Evolutionary conservation across 768 basidiomycete genomes (phyloP).

Genomic region (Phanerodontia chrysosporium): DNA sequence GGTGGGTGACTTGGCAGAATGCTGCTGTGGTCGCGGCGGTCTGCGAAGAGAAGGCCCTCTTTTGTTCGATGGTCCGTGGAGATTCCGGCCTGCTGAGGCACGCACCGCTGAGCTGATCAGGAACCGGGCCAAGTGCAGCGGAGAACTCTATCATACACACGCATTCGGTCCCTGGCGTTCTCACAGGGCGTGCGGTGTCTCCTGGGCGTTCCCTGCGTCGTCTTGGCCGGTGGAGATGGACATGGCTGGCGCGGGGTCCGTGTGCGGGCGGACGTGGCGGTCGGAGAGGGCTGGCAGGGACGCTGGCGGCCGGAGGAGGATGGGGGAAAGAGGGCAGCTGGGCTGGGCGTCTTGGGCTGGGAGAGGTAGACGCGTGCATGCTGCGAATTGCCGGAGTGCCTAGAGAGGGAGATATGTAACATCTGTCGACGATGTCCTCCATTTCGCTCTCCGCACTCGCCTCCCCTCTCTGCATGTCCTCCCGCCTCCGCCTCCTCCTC

Average conservation of each 20-base stretch:
- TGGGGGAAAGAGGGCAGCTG: too few relatives aligned
- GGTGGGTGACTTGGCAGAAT: not conserved
- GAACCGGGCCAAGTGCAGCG: not conserved
- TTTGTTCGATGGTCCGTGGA: constrained; percentile 22
- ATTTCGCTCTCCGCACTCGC: constrained; percentile 11
- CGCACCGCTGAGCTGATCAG: constrained; percentile 6
- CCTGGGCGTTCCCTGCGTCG: not conserved
- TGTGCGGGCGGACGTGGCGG: too few relatives aligned
- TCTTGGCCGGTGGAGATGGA: not conserved
- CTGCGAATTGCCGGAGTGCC: constrained; percentile 12
- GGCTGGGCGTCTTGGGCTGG: constrained; percentile 4
- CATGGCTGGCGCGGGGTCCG: too few relatives aligned
- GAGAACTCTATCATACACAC: constrained; percentile 5
- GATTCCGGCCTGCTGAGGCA: constrained; percentile 16
- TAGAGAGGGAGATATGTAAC: constrained; percentile 12
- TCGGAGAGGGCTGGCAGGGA: too few relatives aligned
- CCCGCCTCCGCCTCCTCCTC: not conserved
- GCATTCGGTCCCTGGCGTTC: not conserved
- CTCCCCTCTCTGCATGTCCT: constrained; percentile 1
- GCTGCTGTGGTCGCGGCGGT: not conserved
- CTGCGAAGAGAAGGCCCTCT: too few relatives aligned
- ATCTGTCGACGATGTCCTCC: constrained; percentile 9
- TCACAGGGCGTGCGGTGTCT: not conserved
- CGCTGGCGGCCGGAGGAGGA: too few relatives aligned
- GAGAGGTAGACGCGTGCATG: not conserved